phyloP scores from a whole-genome alignment of 2,329 filamentous ascomycete species.

The Monilinia vaccinii-corymbosi region DNA sequence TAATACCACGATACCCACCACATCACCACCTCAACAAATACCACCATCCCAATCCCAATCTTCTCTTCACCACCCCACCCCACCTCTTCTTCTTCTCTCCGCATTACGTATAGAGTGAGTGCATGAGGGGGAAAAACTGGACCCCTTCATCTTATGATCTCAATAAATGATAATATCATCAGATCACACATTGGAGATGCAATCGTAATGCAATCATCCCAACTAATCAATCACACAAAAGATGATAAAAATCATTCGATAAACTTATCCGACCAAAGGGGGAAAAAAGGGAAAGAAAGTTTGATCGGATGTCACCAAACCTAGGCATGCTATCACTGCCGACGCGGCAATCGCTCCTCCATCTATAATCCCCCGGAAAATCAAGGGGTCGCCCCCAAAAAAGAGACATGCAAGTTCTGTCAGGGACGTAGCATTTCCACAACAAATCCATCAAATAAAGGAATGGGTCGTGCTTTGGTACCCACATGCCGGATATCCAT shows the following conservation, averaged over 20 bases:
- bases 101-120: neutral
- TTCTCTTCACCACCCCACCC: neutral
- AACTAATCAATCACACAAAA: neutral
- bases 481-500: neutral
- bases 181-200: neutral
- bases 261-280: too few species aligned
- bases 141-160: neutral
- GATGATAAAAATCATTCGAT: neutral
- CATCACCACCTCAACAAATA: too few species aligned
- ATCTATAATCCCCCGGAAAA: neutral
- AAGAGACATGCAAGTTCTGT: neutral
- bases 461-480: neutral
- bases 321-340: neutral
- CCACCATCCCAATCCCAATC: too few species aligned
- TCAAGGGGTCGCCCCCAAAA: neutral
- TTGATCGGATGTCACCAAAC: neutral
- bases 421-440: neutral
- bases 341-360: neutral
- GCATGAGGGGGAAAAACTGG: neutral
- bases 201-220: neutral
- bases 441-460: neutral
- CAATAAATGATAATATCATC: neutral
- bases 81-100: neutral
- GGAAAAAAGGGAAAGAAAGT: too few species aligned
- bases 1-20: too few species aligned